phyloP scores from a whole-genome alignment of 2,329 filamentous ascomycete genomes.

The Zymoseptoria passerinii region DNA sequence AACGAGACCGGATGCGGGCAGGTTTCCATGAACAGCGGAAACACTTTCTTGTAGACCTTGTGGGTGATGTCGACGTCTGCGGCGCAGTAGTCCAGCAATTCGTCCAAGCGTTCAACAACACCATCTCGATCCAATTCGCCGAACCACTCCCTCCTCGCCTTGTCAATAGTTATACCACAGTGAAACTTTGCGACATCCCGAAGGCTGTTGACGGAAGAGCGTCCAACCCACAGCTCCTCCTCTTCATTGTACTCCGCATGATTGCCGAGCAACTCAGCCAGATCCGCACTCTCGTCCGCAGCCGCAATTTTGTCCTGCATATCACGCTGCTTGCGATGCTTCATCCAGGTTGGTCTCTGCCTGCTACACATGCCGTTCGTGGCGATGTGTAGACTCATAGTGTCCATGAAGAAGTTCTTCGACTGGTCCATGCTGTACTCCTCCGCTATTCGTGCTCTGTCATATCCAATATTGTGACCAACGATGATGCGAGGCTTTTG shows the following conservation, averaged over 20 bases:
- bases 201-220: conserved; percentile 90
- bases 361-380: conserved; percentile 98
- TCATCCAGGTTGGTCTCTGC: conserved; percentile 95
- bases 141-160: conserved; percentile 77
- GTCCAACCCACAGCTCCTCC: conserved; percentile 89
- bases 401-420: conserved; percentile 82
- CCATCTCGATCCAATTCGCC: conserved; percentile 67
- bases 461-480: conserved; percentile 93
- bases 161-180: conserved; percentile 84
- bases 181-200: conserved; percentile 96
- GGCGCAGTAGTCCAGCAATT: conserved; percentile 87
- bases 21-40: conserved; percentile 77
- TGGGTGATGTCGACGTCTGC: conserved; percentile 91
- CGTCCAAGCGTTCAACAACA: conserved; percentile 63
- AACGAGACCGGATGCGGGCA: conserved; percentile 98
- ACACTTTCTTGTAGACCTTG: conserved; percentile 85
- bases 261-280: conserved; percentile 54
- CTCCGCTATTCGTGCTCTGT: conserved; percentile 77
- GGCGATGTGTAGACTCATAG: conserved; percentile 95
- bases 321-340: conserved; percentile 84
- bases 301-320: conserved; percentile 68
- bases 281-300: conserved; percentile 60
- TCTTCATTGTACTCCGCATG: conserved; percentile 63
- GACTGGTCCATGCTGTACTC: conserved; percentile 82
- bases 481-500: conserved; percentile 67